These are phyloP conservation scores for Noccaea bulbosa DNA, from an alignment of 345 rosid species.

Conservation along the genomic window DNA sequence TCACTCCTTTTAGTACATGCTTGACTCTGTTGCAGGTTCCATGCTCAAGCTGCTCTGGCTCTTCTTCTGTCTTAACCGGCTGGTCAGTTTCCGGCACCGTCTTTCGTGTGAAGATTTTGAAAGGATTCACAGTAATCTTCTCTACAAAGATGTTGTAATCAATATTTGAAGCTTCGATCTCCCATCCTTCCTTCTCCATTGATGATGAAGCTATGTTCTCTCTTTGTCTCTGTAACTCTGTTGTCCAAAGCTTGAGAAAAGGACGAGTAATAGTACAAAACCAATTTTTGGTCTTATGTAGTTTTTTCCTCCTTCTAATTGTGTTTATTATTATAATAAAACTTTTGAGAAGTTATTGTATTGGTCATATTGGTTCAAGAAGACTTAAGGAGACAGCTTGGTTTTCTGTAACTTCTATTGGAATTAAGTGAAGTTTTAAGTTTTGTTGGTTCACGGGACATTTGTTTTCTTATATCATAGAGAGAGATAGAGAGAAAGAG, in stretches of 20 bases:
- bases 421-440: constrained; percentile 40
- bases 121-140: constrained; percentile 42
- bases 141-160: constrained; percentile 55
- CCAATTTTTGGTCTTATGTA: constrained; percentile 22
- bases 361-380: constrained; percentile 20
- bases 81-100: constrained; percentile 35
- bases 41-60: constrained; percentile 27
- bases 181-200: constrained; percentile 89
- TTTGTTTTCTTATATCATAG: constrained; percentile 36
- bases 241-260: constrained; percentile 25
- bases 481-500: constrained; percentile 24
- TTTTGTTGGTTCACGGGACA: constrained; percentile 47
- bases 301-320: constrained; percentile 4
- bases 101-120: constrained; percentile 37
- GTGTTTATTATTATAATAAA: constrained; percentile 20
- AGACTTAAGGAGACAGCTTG: constrained; percentile 30
- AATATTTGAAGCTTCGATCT: constrained; percentile 78
- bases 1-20: constrained; percentile 72
- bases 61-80: constrained; percentile 34
- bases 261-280: constrained; percentile 27
- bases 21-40: constrained; percentile 44
- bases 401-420: constrained; percentile 45
- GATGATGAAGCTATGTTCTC: constrained; percentile 46
- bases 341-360: constrained; percentile 16
- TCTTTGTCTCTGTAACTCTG: background rate